phyloP scores from a whole-genome alignment of 352 stramenopile genomes.

The Phytophthora cryptogea region DNA sequence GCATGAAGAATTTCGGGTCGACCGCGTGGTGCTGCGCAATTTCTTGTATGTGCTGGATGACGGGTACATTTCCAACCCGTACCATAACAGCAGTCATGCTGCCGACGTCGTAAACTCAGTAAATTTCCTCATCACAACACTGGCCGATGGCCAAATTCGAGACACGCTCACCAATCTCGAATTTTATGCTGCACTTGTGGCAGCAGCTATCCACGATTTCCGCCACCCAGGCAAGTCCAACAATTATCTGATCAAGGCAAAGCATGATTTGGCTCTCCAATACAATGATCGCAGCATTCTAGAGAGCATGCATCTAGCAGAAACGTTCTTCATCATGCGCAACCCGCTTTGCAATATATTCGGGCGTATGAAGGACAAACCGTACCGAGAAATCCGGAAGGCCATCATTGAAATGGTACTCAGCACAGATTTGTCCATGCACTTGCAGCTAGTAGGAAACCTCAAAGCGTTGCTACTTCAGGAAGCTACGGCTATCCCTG shows the following conservation, averaged over 20 bases:
- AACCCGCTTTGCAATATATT: slow-evolving; percentile 81
- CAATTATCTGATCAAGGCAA: slow-evolving; percentile 84
- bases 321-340: slow-evolving; percentile 84
- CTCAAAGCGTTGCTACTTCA: slow-evolving; percentile 78
- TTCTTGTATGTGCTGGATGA: slow-evolving; percentile 81
- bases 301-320: slow-evolving; percentile 87
- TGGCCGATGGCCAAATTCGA: slow-evolving; percentile 73
- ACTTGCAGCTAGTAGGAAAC: slow-evolving; percentile 79
- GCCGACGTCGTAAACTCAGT: slow-evolving; percentile 86
- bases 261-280: slow-evolving; percentile 76
- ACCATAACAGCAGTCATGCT: slow-evolving; percentile 81
- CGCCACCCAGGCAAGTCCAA: slow-evolving; percentile 84
- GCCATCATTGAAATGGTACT: slow-evolving; percentile 91
- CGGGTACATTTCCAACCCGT: slow-evolving; percentile 76
- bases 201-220: slow-evolving; percentile 87
- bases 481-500: slow-evolving; percentile 43
- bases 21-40: slow-evolving; percentile 74
- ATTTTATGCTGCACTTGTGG: slow-evolving; percentile 79
- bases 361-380: slow-evolving; percentile 75
- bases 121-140: slow-evolving; percentile 73
- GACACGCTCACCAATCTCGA: slow-evolving; percentile 79
- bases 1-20: slow-evolving; percentile 77
- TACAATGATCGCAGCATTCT: slow-evolving; percentile 88
- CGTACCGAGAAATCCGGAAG: slow-evolving; percentile 80
- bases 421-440: slow-evolving; percentile 83